phyloP scores from a whole-genome alignment of 23 red algal species.

The Cyanidioschyzon merolae region DNA sequence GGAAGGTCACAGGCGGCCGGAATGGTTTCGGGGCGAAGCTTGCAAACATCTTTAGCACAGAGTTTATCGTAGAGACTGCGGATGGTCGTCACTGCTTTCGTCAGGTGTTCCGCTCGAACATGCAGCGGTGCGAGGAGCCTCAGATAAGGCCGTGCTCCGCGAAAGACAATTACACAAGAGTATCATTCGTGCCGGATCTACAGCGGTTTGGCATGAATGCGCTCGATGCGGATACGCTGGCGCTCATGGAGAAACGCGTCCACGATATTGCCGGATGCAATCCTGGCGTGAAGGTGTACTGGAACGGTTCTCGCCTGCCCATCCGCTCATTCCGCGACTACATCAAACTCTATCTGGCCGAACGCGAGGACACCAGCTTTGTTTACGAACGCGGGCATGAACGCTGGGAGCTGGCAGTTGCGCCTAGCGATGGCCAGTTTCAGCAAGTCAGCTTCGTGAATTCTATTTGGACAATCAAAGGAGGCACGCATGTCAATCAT shows the following conservation, averaged over 20 bases:
- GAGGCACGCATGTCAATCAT: constrained; percentile 84
- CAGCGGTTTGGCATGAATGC: constrained; percentile 64
- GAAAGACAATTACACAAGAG: constrained; percentile 58
- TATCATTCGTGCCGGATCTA: constrained; percentile 87
- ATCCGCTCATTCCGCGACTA: constrained; percentile 84
- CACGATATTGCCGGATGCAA: constrained; percentile 84
- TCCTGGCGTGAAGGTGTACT: constrained; percentile 52
- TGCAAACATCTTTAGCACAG: constrained; percentile 23
- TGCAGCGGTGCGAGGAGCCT: constrained; percentile 48
- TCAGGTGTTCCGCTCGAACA: constrained; percentile 64
- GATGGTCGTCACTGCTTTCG: constrained; percentile 4
- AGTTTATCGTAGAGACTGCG: constrained; percentile 33
- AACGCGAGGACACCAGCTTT: constrained; percentile 24
- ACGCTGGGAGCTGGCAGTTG: constrained; percentile 84
- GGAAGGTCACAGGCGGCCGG: constrained; percentile 23
- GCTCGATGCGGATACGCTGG: constrained; percentile 76
- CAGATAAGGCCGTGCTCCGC: constrained; percentile 25
- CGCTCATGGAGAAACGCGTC: constrained; percentile 74
- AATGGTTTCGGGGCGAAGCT: constrained; percentile 32
- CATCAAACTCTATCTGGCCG: constrained; percentile 57
- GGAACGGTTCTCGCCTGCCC: constrained; percentile 54
- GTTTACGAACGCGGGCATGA: constrained; percentile 36
- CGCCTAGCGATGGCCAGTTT: constrained; percentile 77
- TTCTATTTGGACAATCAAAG: constrained; percentile 97
- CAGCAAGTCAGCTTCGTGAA: constrained; percentile 96